Conservation (phyloP, 192 early-diverging fungal species). For the Dimargaris verticillata region DNA sequence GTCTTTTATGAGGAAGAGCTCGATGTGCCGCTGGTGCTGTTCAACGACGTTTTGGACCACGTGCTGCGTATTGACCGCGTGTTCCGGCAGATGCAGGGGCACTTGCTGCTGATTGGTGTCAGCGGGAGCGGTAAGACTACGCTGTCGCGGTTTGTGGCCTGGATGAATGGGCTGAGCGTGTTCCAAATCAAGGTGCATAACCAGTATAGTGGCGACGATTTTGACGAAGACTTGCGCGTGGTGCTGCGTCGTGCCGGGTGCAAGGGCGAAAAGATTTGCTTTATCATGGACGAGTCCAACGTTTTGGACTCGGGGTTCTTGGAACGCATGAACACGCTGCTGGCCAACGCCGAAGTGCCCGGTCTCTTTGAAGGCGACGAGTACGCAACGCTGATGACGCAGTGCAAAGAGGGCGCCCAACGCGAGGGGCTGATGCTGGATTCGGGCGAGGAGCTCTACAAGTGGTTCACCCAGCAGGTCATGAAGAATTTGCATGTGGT, state of each 20-base stretch:
- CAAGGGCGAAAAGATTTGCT: constrained; percentile 95
- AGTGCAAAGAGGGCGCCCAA: constrained; percentile 85
- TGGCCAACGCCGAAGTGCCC: constrained; percentile 97
- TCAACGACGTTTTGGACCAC: constrained; percentile 96
- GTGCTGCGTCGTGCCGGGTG: constrained; percentile 85
- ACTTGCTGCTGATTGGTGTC: constrained; percentile 93
- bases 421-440: constrained; percentile 88
- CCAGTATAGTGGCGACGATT: constrained; percentile 88
- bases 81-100: constrained; percentile 94
- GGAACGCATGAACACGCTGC: constrained; percentile 98
- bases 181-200: constrained; percentile 98
- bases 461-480: constrained; percentile 96
- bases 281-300: constrained; percentile 97
- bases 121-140: constrained; percentile 97
- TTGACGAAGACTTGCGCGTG: constrained; percentile 89
- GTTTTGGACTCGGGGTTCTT: constrained; percentile 93
- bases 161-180: constrained; percentile 96
- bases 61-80: constrained; percentile 96
- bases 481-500: constrained; percentile 95
- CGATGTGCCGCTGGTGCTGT: constrained; percentile 89
- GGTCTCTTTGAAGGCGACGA: constrained; percentile 99
- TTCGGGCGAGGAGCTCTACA: constrained; percentile 86
- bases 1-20: constrained; percentile 99
- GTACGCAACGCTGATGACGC: constrained; percentile 79
- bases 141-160: constrained; percentile 94